Conservation (phyloP, 331 rosid species). For the Rosa hybrid region DNA sequence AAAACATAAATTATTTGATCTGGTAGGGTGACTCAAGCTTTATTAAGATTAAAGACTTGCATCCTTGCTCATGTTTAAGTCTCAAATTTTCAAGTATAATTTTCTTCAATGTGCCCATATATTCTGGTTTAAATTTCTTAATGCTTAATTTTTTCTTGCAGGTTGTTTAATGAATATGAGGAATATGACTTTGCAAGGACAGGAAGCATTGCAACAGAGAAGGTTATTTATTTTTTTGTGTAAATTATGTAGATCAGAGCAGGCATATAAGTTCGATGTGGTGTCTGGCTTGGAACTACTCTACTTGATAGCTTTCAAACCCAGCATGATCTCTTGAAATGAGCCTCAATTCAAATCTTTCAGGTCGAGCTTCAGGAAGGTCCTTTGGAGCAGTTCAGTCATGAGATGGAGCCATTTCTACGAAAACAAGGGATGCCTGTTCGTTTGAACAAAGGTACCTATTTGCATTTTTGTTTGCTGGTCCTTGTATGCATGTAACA, state of each 20-base stretch:
- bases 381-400: slow-evolving; percentile 85
- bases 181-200: slow-evolving; percentile 90
- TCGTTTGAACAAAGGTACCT: slow-evolving; percentile 82
- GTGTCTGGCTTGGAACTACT: neutral
- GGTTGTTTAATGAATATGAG: slow-evolving; percentile 76
- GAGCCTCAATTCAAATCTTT: neutral
- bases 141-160: slow-evolving; percentile 24
- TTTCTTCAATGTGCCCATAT: neutral
- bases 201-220: slow-evolving; percentile 71
- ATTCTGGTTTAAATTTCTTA: neutral
- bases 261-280: neutral
- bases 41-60: neutral
- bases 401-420: slow-evolving; percentile 97
- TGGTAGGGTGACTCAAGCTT: neutral
- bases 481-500: neutral
- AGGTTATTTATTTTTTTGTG: slow-evolving; percentile 39
- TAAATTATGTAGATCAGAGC: neutral
- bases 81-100: neutral
- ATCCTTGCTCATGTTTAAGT: neutral
- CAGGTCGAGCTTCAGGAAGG: slow-evolving; percentile 97
- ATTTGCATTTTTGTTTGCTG: slow-evolving; percentile 7
- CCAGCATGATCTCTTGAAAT: neutral
- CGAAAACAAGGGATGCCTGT: slow-evolving; percentile 98
- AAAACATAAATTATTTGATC: neutral
- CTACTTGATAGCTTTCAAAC: neutral